phyloP scores from a whole-genome alignment of 192 early-diverging fungal genomes.

The Coemansia sp. region DNA sequence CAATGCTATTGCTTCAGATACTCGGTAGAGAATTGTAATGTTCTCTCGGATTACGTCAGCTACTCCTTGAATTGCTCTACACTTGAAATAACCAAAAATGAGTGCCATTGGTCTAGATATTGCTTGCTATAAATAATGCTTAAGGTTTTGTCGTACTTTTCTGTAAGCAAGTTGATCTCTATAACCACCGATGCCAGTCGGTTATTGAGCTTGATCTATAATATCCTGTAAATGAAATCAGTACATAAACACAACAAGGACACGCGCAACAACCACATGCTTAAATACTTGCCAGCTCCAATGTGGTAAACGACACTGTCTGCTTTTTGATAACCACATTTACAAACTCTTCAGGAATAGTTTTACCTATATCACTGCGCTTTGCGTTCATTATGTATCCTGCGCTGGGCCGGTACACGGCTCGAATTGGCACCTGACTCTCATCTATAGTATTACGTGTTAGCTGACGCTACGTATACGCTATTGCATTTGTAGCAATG shows the following conservation, averaged over 20 bases:
- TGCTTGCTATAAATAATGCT: neutral
- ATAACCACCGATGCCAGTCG: slow-evolving; percentile 76
- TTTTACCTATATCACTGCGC: slow-evolving; percentile 42
- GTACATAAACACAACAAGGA: neutral
- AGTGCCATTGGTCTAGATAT: neutral
- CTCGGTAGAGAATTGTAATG: slow-evolving; percentile 67
- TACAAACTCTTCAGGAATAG: slow-evolving; percentile 68
- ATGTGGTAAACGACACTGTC: slow-evolving; percentile 65
- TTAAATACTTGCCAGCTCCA: slow-evolving; percentile 63
- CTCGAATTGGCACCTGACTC: slow-evolving; percentile 62
- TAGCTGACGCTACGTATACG: neutral
- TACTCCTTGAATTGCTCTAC: slow-evolving; percentile 33
- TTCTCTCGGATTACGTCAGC: slow-evolving; percentile 56
- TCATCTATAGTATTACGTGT: slow-evolving; percentile 38
- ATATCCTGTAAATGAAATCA: neutral
- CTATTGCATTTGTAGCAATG: neutral
- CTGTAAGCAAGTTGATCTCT: slow-evolving; percentile 81
- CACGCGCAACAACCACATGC: neutral
- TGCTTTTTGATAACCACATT: slow-evolving; percentile 70
- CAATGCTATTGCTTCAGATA: slow-evolving; percentile 73
- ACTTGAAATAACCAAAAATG: neutral
- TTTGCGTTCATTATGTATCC: slow-evolving; percentile 64
- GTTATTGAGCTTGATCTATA: slow-evolving; percentile 73
- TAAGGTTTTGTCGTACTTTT: slow-evolving; percentile 55
- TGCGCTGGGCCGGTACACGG: slow-evolving; percentile 59